Conservation (phyloP, 2,329 filamentous ascomycete species). For the Xylaria sp. region DNA sequence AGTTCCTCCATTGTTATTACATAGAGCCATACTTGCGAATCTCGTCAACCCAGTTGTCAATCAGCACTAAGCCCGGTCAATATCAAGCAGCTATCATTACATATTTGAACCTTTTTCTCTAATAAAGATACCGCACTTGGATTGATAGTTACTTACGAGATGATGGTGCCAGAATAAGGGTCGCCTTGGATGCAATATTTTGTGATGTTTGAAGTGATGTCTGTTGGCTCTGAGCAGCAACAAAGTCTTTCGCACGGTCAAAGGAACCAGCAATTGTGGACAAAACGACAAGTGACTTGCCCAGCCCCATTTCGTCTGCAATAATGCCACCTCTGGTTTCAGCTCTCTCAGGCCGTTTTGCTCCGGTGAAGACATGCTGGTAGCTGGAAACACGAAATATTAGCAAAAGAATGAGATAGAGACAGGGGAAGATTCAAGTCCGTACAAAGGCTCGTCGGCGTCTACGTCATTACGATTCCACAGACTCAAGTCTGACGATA, state of each 20-base stretch:
- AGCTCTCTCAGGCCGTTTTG: slow-evolving; percentile 22
- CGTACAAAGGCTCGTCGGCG: slow-evolving; percentile 24
- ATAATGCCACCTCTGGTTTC: slow-evolving; percentile 34
- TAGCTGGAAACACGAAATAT: slow-evolving; percentile 15
- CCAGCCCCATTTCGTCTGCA: slow-evolving; percentile 38
- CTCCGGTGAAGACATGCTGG: slow-evolving; percentile 29
- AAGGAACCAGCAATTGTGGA: slow-evolving; percentile 28
- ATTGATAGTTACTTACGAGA: slow-evolving; percentile 17
- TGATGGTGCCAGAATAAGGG: slow-evolving; percentile 31
- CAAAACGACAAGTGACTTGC: slow-evolving; percentile 31
- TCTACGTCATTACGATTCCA: slow-evolving; percentile 29
- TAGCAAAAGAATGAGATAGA: not conserved
- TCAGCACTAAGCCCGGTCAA: slow-evolving; percentile 17
- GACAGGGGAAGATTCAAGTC: not conserved
- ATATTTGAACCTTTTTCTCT: not conserved
- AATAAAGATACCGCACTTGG: too few relatives aligned
- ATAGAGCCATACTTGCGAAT: slow-evolving; percentile 25
- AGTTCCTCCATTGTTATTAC: too few relatives aligned
- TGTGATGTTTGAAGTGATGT: not conserved
- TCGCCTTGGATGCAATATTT: slow-evolving; percentile 18
- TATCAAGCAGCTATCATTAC: not conserved
- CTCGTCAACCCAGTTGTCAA: slow-evolving; percentile 34
- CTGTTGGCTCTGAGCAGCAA: not conserved
- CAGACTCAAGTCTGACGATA: slow-evolving; percentile 23
- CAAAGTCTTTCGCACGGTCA: slow-evolving; percentile 21